Percentiles rank a stretch among this genome's conserved stretches.
Evolutionary conservation across 2,329 filamentous ascomycete genomes (phyloP).

Genomic region (Pseudogymnoascus sp.): DNA sequence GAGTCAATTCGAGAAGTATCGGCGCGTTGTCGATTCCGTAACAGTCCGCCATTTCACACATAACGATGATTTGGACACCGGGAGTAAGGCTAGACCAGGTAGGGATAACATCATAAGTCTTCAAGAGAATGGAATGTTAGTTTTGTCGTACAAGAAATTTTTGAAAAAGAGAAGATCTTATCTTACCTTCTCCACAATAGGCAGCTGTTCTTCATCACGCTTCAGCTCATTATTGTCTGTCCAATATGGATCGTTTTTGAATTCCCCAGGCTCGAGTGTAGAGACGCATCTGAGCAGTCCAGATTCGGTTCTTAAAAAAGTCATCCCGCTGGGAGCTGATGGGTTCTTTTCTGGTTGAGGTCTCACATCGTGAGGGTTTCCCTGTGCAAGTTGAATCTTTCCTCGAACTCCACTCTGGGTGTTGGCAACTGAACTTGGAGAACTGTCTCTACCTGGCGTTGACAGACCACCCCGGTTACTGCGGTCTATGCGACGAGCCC

Average conservation of each 20-base stretch:
- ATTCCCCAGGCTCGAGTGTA: background rate
- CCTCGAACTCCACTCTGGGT: background rate
- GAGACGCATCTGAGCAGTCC: background rate
- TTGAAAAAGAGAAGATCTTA: background rate
- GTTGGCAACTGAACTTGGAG: background rate
- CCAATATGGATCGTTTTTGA: background rate
- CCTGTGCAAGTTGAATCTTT: background rate
- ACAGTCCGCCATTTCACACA: background rate
- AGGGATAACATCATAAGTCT: background rate
- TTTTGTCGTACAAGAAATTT: background rate
- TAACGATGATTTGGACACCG: background rate
- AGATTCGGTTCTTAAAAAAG: background rate
- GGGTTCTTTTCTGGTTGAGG: background rate
- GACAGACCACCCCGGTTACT: background rate
- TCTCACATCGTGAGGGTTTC: background rate
- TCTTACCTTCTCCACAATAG: background rate
- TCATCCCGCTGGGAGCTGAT: background rate
- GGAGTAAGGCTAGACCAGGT: background rate
- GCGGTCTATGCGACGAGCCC: background rate
- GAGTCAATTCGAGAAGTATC: background rate
- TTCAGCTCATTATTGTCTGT: background rate
- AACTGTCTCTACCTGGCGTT: background rate
- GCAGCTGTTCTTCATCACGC: background rate
- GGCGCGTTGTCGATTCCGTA: background rate
- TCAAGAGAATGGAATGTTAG: background rate